Evolutionary conservation across 352 stramenopile species (phyloP), one percentile per base, ranked within the genome.

Genomic region (Globisporangium takayamanum): DNA sequence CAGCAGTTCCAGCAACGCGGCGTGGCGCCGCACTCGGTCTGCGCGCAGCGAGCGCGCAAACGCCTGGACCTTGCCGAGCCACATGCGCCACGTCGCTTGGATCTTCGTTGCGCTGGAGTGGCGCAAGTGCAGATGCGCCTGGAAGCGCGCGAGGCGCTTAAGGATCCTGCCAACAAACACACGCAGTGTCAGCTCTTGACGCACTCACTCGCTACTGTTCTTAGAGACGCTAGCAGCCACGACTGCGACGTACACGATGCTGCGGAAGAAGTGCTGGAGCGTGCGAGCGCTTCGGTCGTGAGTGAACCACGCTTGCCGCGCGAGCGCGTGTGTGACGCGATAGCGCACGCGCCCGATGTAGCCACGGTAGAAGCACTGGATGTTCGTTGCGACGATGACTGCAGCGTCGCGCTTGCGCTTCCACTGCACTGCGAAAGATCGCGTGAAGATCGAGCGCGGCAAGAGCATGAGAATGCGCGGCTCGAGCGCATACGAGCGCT

Each of bases 71-170:
- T 88, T 89, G 28, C 65, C 77, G 5, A 69, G 59, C 80, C 80
- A 93, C 80, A 93, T 93, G 36, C 83, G 70, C 80, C 80, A 93
- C n/a, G 64, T 75, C 2, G 80, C 70, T 59, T 93, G 83, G 45
- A 93, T 87, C 46, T 67, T 77, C 4, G 62, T 79, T 2, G 73
- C 77, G 33, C 67, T 76, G n/a, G 37, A 48, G 39, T 66, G 57
- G 37, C 77, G 75, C 0, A 73, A 73, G 28, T 54, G 65, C 18
- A 90, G 45, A 18, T 73, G 50, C 0, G 52, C 51, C 49, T 79
- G 56, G 26, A 92, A 74, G 44, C 67, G 67, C 30, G 58, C 72
- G 16, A 90, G 64, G 5, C 70, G 78, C 26, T 67, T 61, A 10
- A 87, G n/a, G 45, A 90, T 90, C 18, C 62, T 57, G 25, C 25